phyloP scores from a whole-genome alignment of 169 alveolate genomes.

The Babesia ovata region DNA sequence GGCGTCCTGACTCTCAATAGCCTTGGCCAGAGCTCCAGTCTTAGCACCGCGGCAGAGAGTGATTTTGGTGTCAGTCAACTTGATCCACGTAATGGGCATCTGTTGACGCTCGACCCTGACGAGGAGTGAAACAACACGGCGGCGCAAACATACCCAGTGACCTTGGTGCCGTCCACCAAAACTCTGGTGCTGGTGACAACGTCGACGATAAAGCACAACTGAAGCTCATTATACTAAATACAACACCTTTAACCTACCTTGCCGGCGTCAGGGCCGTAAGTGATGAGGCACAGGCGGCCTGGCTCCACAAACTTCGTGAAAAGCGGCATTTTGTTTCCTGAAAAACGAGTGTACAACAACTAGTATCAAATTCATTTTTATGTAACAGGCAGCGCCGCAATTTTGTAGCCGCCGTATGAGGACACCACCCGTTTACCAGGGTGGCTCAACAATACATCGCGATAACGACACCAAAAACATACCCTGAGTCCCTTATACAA shows the following conservation, averaged over 20 bases:
- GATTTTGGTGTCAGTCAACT: conserved; percentile 85
- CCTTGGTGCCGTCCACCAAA: conserved; percentile 89
- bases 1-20: conserved; percentile 76
- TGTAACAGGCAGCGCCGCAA: background rate
- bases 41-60: conserved; percentile 87
- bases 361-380: background rate
- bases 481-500: conserved; percentile 3
- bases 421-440: background rate
- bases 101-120: conserved; percentile 85
- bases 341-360: background rate
- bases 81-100: conserved; percentile 85
- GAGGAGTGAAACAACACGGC: background rate
- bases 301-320: conserved; percentile 90
- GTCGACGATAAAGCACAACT: conserved; percentile 89
- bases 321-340: conserved; percentile 72
- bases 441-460: background rate
- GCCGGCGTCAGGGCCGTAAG: conserved; percentile 92
- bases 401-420: background rate
- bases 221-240: background rate
- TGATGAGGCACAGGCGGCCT: conserved; percentile 89
- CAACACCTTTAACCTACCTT: conserved; percentile 75
- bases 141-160: conserved; percentile 75
- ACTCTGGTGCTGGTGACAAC: conserved; percentile 85
- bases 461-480: conserved; percentile 5
- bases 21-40: conserved; percentile 81